Conservation (phyloP, 257 asterid species). For the Misopates orontium region DNA sequence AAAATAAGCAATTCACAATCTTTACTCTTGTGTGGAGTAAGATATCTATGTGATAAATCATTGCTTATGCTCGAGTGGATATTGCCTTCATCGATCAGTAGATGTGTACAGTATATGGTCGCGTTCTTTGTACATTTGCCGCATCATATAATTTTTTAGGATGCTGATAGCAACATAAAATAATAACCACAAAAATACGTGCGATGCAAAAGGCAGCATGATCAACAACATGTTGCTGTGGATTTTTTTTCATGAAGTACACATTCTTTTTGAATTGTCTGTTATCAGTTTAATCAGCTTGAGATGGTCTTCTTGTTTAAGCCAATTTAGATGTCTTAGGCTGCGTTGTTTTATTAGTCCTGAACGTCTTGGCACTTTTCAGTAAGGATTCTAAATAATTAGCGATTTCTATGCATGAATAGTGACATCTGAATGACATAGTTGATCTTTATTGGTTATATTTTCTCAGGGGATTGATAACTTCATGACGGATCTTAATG, state of each 20-base stretch:
- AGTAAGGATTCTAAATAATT: conserved; percentile 1
- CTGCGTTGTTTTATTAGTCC: background rate
- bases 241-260: background rate
- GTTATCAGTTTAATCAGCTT: background rate
- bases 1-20: background rate
- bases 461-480: conserved; percentile 74
- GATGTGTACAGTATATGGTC: background rate
- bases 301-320: background rate
- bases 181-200: no score
- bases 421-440: conserved; percentile 15
- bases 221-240: background rate
- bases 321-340: background rate
- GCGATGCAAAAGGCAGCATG: background rate
- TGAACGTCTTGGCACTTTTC: background rate
- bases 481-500: conserved; percentile 60
- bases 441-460: conserved; percentile 19
- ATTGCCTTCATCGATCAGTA: background rate
- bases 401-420: conserved; percentile 21
- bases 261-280: background rate
- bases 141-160: background rate
- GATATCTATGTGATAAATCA: background rate
- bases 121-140: background rate
- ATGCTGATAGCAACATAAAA: background rate
- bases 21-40: no score
- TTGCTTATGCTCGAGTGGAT: background rate